Conservation (phyloP, 129 eudicot genomes). For the Glebionis coronaria region DNA sequence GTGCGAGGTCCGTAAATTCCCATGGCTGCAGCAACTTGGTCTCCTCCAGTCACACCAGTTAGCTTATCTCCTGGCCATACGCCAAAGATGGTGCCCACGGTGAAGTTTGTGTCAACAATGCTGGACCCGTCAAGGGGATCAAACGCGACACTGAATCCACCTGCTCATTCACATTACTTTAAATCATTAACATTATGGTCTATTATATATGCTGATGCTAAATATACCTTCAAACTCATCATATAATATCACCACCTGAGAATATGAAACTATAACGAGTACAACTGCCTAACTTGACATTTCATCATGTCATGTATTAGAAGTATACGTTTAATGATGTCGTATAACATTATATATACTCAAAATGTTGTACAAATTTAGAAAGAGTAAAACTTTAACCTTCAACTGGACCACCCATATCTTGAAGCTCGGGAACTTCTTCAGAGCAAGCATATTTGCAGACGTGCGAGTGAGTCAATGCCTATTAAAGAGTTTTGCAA, state of each 20-base stretch:
- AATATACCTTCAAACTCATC: neutral
- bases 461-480: constrained; percentile 85
- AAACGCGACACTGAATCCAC: constrained; percentile 98
- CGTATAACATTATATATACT: no score
- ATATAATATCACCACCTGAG: neutral
- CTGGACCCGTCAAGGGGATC: constrained; percentile 99
- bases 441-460: constrained; percentile 99
- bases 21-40: constrained; percentile 99
- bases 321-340: no score
- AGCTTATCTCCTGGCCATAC: constrained; percentile 99
- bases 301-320: neutral
- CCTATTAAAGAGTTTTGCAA: constrained; percentile 37
- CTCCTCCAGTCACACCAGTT: constrained; percentile 83
- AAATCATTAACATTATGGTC: neutral
- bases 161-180: constrained; percentile 32
- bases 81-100: constrained; percentile 96
- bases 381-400: constrained; percentile 29
- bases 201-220: neutral
- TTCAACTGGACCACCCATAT: constrained; percentile 98
- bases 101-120: constrained; percentile 97
- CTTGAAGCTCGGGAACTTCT: constrained; percentile 98
- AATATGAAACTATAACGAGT: neutral
- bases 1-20: constrained; percentile 98
- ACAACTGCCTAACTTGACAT: neutral
- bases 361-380: no score